Conservation (phyloP, 1,139 yeast genomes). For the Suhomyces bokatorum region DNA sequence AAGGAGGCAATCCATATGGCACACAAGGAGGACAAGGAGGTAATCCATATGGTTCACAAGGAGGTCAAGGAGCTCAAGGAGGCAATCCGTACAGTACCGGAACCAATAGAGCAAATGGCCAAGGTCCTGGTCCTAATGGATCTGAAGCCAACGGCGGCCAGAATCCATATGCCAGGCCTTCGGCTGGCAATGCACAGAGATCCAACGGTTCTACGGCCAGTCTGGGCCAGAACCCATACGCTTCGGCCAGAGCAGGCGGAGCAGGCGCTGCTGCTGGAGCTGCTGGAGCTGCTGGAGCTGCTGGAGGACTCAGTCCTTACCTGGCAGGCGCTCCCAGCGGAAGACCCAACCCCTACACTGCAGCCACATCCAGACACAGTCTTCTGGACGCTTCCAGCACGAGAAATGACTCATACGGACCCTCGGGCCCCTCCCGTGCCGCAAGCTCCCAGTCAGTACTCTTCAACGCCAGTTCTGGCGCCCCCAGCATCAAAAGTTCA, state of each 20-base stretch:
- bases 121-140: background rate
- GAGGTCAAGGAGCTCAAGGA: too few relatives aligned
- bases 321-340: background rate
- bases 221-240: background rate
- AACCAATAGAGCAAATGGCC: too few relatives aligned
- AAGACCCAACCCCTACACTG: conserved; percentile 9
- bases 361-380: conserved; percentile 4
- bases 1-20: conserved; percentile 17
- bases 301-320: conserved; percentile 1
- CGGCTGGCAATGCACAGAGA: background rate
- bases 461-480: conserved; percentile 1
- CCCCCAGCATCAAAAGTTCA: conserved; percentile 3
- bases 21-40: background rate
- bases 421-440: conserved; percentile 6
- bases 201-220: background rate
- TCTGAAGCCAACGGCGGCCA: background rate
- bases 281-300: conserved; percentile 9
- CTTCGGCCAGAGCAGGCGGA: background rate
- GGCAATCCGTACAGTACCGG: too few relatives aligned
- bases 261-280: conserved; percentile 1
- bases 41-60: background rate
- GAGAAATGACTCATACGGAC: conserved; percentile 1
- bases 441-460: conserved; percentile 5
- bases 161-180: background rate
- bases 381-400: background rate